These are phyloP conservation scores for Talinum fruticosum DNA, from an alignment of 148 eudicot species.

Conservation along the genomic window DNA sequence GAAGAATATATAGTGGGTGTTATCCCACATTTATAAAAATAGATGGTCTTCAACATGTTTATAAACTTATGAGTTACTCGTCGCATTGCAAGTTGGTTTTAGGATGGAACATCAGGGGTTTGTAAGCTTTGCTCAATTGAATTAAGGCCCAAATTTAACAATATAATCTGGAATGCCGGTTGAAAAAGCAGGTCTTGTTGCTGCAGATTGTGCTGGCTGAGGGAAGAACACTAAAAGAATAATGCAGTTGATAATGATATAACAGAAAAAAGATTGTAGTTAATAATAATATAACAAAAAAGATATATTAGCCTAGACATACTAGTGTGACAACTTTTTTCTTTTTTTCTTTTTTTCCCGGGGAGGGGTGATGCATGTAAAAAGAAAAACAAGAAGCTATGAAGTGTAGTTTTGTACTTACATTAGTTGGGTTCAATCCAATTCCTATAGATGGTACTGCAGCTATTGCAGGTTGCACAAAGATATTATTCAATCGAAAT, in stretches of 20 bases:
- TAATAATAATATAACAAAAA: background rate
- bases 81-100: too few relatives aligned
- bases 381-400: background rate
- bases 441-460: background rate
- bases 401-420: slow-evolving; percentile 12
- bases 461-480: background rate
- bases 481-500: background rate
- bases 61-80: too few relatives aligned
- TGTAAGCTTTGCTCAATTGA: too few relatives aligned
- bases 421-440: slow-evolving; percentile 11
- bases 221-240: background rate
- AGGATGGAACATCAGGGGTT: too few relatives aligned
- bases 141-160: too few relatives aligned
- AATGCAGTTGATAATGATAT: background rate
- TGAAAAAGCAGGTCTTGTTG: background rate
- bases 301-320: background rate
- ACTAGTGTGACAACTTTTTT: background rate
- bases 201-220: slow-evolving; percentile 9
- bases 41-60: too few relatives aligned
- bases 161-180: slow-evolving; percentile 17
- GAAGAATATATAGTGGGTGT: too few relatives aligned
- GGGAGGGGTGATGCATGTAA: background rate
- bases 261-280: background rate
- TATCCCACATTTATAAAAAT: too few relatives aligned
- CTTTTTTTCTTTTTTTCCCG: background rate